Base-by-base conservation (phyloP, 345 rosid species). In the Brassica nigra region DNA sequence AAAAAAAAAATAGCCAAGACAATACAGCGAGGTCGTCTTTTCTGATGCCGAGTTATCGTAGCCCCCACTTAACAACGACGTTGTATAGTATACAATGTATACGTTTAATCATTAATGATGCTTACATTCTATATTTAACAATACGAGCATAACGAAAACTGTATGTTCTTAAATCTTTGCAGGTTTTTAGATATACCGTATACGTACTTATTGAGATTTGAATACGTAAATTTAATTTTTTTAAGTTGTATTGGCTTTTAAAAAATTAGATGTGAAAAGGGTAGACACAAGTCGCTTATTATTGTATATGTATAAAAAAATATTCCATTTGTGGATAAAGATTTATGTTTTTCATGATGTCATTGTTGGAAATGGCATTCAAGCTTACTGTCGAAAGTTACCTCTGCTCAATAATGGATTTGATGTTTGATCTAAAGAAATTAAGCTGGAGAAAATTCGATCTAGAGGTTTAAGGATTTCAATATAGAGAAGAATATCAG, bases 21-120 rank as follows among this genome's bases (percentile, higher is more conserved):
- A 72, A 39, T 81, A 62, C 74, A 82, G 70, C 76, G 78, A 82
- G 62, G 71, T 81, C 76, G 62, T 76, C 68, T 70, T 75, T 70
- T 70, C 62, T 62, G 54, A 70, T 70, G 80, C 71, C 63, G 63
- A 66, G 47, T 62, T 16, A 28, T 74, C 70, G 66, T 75, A 12
- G 73, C 66, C 76, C 83, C 76, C 76, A 69, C 79, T 65, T 70
- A 20, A 55, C 39, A 70, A 75, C 73, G 76, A 58, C 73, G 57
- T 69, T 66, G 54, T 54, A 42, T 54, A 20, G 0, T 39, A 39
- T 10, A 39, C 47, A 39, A 39, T 39, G 47, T 39, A 42, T 42
- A 42, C 49, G n/a, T 11, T 61, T 34, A 61, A 12, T 33, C 33
- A 59, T 34, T 15, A 31, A 20, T n/a, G n/a, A 63, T 55, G 6